These are phyloP conservation scores for Castanospermum australe DNA, from an alignment of 306 rosid genomes.

Conservation along the genomic window DNA sequence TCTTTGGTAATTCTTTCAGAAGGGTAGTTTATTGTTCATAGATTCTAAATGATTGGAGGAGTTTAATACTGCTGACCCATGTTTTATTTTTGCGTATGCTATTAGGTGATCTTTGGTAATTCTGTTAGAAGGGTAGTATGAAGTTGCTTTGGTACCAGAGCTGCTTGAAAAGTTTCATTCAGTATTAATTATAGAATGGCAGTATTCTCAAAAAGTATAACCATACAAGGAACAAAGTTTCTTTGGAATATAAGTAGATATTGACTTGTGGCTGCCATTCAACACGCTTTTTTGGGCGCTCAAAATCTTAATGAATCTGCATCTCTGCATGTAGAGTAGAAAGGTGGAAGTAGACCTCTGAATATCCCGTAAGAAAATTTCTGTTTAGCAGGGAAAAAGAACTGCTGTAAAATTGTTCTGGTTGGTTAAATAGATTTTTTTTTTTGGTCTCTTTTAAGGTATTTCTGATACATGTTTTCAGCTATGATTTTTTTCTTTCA, in stretches of 20 bases:
- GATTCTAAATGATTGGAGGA: not conserved
- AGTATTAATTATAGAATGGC: not conserved
- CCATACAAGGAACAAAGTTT: too few species aligned
- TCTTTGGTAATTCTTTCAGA: not conserved
- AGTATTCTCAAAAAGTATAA: not conserved
- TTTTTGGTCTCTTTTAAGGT: not conserved
- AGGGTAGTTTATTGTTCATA: not conserved
- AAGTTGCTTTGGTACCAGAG: not conserved
- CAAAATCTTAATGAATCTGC: not conserved
- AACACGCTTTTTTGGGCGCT: too few species aligned
- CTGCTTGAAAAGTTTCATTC: not conserved
- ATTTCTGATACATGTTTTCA: not conserved
- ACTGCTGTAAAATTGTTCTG: not conserved
- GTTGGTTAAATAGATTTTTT: not conserved
- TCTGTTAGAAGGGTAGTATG: not conserved
- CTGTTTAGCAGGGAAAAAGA: too few species aligned
- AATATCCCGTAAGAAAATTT: too few species aligned
- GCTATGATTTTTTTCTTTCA: not conserved
- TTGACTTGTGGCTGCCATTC: too few species aligned
- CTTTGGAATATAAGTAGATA: too few species aligned
- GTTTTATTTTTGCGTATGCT: not conserved
- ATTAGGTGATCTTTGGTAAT: not conserved
- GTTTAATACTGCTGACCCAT: not conserved
- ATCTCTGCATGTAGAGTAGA: not conserved
- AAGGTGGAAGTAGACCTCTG: not conserved